Percentiles rank a stretch among this genome's conserved stretches.
phyloP scores from a whole-genome alignment of 164 flowering plant genomes.

The Amborella trichopoda region DNA sequence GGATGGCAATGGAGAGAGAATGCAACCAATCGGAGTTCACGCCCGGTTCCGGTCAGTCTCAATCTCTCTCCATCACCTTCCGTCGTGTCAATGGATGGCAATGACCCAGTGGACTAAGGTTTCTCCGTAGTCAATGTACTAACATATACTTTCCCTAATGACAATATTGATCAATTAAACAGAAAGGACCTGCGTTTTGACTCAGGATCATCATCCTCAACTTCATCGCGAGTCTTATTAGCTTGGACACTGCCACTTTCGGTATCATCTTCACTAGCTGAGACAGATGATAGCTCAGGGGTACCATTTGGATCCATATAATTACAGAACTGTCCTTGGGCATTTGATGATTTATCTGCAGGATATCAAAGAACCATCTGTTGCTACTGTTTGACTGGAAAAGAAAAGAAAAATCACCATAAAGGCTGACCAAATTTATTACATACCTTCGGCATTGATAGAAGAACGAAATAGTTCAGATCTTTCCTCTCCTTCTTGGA shows the following conservation, averaged over 20 bases:
- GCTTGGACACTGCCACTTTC: constrained; percentile 11
- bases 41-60: too few species aligned
- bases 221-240: constrained; percentile 21
- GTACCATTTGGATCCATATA: constrained; percentile 12
- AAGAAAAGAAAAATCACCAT: background rate
- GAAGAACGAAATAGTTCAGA: constrained; percentile 12
- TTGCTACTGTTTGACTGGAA: background rate
- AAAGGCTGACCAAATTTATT: constrained; percentile 1
- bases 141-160: too few species aligned
- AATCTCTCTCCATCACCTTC: too few species aligned
- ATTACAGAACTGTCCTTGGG: constrained; percentile 15
- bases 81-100: too few species aligned
- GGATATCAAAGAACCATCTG: constrained; percentile 3
- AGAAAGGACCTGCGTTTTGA: constrained; percentile 36
- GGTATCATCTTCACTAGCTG: constrained; percentile 16
- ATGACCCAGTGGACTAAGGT: too few species aligned
- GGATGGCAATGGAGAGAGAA: too few species aligned
- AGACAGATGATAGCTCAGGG: constrained; percentile 12
- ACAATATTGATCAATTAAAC: too few species aligned
- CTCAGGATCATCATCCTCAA: constrained; percentile 24
- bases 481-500: constrained; percentile 15
- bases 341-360: constrained; percentile 23
- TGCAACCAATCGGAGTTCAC: too few species aligned
- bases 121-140: too few species aligned
- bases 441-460: constrained; percentile 26